Evolutionary conservation across 768 basidiomycete genomes (phyloP).

Genomic region (Termitomyces sp.): DNA sequence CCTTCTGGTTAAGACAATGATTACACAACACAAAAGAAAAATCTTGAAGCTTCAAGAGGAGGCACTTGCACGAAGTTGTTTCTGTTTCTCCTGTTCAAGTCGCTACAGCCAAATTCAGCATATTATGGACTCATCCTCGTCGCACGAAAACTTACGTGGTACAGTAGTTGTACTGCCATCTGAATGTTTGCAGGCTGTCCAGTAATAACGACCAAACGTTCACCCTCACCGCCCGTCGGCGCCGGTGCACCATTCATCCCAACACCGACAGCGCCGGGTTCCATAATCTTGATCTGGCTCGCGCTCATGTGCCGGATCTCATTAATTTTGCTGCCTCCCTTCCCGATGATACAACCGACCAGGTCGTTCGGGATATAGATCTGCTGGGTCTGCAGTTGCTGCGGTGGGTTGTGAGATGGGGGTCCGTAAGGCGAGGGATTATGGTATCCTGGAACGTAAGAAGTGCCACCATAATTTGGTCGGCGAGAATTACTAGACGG

Average conservation of each 20-base stretch:
- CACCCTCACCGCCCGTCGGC: conserved; percentile 74
- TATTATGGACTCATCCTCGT: background rate
- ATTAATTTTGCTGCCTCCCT: conserved; percentile 97
- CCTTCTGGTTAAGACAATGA: conserved; percentile 4
- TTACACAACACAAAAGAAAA: conserved; percentile 4
- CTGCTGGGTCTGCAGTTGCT: conserved; percentile 90
- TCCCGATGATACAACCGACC: conserved; percentile 96
- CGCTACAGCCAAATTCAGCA: conserved; percentile 40
- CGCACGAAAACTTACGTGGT: conserved; percentile 52
- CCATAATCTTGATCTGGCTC: conserved; percentile 98
- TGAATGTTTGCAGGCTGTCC: conserved; percentile 94
- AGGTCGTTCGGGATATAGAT: conserved; percentile 98
- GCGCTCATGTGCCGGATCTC: conserved; percentile 95
- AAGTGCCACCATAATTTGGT: conserved; percentile 42
- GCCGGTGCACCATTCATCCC: conserved; percentile 67
- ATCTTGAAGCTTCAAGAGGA: conserved; percentile 14
- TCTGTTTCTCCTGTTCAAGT: conserved; percentile 86
- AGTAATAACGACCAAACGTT: conserved; percentile 93
- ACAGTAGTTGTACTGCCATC: conserved; percentile 90
- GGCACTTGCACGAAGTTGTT: conserved; percentile 47
- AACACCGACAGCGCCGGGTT: conserved; percentile 78
- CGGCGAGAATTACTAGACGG: conserved; percentile 58
- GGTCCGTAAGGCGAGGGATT: conserved; percentile 41
- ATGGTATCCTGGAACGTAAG: conserved; percentile 67
- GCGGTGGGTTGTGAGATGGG: conserved; percentile 53